phyloP scores from a whole-genome alignment of 371 early-diverging fungal genomes.

The Apophysomyces elegans region DNA sequence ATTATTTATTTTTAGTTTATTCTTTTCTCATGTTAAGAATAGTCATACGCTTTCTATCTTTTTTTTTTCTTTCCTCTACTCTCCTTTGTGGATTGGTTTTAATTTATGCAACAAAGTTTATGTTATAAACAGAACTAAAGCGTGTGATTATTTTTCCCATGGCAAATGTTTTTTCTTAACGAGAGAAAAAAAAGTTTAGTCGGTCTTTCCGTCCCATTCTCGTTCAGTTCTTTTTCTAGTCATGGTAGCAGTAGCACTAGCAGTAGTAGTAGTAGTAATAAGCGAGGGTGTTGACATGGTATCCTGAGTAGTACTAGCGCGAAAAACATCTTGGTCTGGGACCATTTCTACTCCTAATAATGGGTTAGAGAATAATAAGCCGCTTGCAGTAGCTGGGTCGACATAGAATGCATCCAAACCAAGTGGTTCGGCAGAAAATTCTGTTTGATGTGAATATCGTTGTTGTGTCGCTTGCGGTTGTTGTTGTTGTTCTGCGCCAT shows the following conservation, averaged over 20 bases:
- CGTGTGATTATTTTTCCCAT: constrained; percentile 5
- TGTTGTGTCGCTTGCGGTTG: neutral
- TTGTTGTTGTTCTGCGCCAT: neutral
- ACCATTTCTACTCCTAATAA: too few relatives aligned
- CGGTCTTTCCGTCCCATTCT: neutral
- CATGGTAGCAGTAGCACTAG: too few relatives aligned
- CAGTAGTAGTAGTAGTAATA: too few relatives aligned
- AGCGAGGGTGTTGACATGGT: too few relatives aligned
- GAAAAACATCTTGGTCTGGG: too few relatives aligned
- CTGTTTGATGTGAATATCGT: neutral
- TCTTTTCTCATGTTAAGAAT: neutral
- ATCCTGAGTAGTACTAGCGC: too few relatives aligned
- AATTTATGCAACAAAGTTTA: constrained; percentile 1
- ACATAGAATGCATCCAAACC: too few relatives aligned
- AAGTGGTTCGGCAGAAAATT: too few relatives aligned
- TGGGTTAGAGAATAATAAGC: too few relatives aligned
- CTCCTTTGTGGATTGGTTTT: constrained; percentile 8
- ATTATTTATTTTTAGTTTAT: neutral
- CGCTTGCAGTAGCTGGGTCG: too few relatives aligned
- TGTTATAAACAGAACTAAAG: constrained; percentile 4
- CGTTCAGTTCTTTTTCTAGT: too few relatives aligned
- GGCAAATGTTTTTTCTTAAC: neutral
- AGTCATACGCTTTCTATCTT: neutral
- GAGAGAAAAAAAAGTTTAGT: neutral
- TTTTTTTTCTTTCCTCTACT: neutral